These are phyloP conservation scores for Cucumis sativus DNA, from an alignment of 306 rosid genomes.

Conservation along the genomic window DNA sequence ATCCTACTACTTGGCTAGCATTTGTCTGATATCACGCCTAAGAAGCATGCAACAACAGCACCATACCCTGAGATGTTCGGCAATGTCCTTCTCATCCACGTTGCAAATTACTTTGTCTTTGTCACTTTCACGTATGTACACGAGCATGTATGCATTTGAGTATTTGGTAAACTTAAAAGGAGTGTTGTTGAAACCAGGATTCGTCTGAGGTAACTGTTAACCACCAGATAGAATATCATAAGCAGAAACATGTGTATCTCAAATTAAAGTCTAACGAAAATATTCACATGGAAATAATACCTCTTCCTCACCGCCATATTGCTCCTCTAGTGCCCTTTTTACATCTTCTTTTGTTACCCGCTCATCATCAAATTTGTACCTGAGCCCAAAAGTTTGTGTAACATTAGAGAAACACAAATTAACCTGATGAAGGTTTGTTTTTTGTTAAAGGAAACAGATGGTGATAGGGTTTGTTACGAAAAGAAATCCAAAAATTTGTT, in stretches of 20 bases:
- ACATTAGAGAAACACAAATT: neutral
- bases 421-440: neutral
- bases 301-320: conserved; percentile 99
- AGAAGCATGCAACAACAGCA: conserved; percentile 13
- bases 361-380: conserved; percentile 97
- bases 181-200: conserved; percentile 96
- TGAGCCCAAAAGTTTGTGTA: conserved; percentile 8
- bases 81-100: conserved; percentile 96
- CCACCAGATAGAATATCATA: conserved; percentile 10
- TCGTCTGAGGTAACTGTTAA: conserved; percentile 82
- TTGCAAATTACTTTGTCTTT: conserved; percentile 91
- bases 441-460: no score
- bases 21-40: conserved; percentile 1
- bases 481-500: neutral
- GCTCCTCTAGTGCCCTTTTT: conserved; percentile 95
- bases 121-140: conserved; percentile 95
- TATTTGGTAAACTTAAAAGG: conserved; percentile 95
- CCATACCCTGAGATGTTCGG: conserved; percentile 93
- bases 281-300: conserved; percentile 26
- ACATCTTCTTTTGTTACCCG: conserved; percentile 91
- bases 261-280: conserved; percentile 8
- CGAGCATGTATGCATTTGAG: conserved; percentile 98
- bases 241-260: conserved; percentile 2
- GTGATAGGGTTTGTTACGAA: neutral
- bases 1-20: conserved; percentile 10